Evolutionary conservation across 768 basidiomycete genomes (phyloP).

Genomic region (Porphyrellus cyaneotinctus): DNA sequence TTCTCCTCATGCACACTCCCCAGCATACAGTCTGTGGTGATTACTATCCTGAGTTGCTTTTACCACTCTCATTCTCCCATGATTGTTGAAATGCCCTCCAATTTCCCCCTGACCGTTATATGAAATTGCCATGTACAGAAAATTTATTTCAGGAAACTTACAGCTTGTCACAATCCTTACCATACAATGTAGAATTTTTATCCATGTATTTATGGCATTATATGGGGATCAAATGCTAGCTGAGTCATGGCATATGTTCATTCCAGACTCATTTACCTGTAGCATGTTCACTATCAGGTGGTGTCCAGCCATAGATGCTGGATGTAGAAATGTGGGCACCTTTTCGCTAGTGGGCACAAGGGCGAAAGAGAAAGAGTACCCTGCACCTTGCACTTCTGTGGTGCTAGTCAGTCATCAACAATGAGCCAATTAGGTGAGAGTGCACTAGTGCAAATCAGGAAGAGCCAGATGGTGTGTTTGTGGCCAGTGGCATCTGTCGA

Average conservation of each 20-base stretch:
- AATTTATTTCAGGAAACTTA: no score
- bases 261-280: constrained; percentile 42
- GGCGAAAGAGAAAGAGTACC: constrained; percentile 43
- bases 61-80: constrained; percentile 9
- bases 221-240: constrained; percentile 32
- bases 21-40: constrained; percentile 13
- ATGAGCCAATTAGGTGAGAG: constrained; percentile 76
- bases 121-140: constrained; percentile 5
- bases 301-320: constrained; percentile 23
- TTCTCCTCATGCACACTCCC: constrained; percentile 12
- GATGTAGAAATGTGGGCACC: neutral
- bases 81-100: constrained; percentile 8
- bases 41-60: constrained; percentile 10
- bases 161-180: constrained; percentile 29
- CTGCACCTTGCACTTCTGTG: constrained; percentile 71
- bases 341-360: no score
- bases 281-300: constrained; percentile 22
- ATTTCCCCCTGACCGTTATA: constrained; percentile 15
- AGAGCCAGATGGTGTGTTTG: constrained; percentile 66
- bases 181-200: constrained; percentile 28
- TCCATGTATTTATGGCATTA: constrained; percentile 19
- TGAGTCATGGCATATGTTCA: constrained; percentile 47
- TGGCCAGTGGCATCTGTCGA: constrained; percentile 54
- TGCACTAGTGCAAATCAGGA: constrained; percentile 82
- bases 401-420: constrained; percentile 54